Evolutionary conservation across 2,329 filamentous ascomycete genomes (phyloP).

Genomic region (Tolypocladium guangdongense): DNA sequence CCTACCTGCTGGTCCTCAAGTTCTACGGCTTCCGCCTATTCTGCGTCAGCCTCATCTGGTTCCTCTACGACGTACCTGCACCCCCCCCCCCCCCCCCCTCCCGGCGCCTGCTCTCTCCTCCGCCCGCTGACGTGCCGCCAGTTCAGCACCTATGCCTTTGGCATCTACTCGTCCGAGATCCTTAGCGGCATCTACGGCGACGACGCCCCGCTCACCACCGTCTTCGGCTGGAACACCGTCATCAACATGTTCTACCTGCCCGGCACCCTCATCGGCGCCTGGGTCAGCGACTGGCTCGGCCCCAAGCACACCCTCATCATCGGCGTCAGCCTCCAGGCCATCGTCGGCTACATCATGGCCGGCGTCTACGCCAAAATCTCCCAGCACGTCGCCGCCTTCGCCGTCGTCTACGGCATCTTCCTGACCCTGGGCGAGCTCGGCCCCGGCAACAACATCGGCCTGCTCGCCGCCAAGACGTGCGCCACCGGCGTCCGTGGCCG

Average conservation of each 20-base stretch:
- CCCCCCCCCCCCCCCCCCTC: neutral
- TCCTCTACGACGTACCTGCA: conserved; percentile 58
- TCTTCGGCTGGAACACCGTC: conserved; percentile 81
- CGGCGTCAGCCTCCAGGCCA: conserved; percentile 60
- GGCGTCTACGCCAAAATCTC: conserved; percentile 64
- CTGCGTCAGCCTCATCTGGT: conserved; percentile 68
- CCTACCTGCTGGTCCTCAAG: conserved; percentile 42
- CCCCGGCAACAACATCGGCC: conserved; percentile 83
- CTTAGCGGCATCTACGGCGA: conserved; percentile 52
- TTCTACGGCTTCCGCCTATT: conserved; percentile 68
- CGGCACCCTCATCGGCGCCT: conserved; percentile 67
- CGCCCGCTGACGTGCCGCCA: conserved; percentile 7
- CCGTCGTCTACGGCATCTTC: conserved; percentile 27
- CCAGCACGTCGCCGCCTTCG: conserved; percentile 29
- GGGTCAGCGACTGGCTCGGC: conserved; percentile 66
- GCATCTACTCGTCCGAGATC: conserved; percentile 74
- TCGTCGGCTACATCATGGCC: conserved; percentile 84
- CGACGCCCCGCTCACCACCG: conserved; percentile 54
- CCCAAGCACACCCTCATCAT: conserved; percentile 63
- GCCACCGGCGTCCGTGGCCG: conserved; percentile 76
- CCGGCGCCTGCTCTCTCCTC: neutral
- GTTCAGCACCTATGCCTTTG: conserved; percentile 77
- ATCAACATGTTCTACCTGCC: conserved; percentile 86
- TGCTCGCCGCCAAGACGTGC: conserved; percentile 77
- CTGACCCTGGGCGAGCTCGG: conserved; percentile 44